Base-by-base conservation (phyloP, 345 rosid species). In the Brassica rapa region DNA sequence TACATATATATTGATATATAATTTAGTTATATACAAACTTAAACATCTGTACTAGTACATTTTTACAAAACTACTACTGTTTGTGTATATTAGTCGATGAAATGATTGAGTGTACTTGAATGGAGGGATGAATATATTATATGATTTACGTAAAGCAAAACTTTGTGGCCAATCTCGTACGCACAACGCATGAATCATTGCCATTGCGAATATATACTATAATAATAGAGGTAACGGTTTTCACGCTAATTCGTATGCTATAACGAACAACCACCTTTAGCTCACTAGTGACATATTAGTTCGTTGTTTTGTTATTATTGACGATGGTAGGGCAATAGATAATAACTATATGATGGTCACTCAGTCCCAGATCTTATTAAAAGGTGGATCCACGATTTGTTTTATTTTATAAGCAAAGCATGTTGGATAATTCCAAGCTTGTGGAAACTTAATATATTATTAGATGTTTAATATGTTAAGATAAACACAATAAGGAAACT, bases 191-290 rank as follows among this genome's bases (percentile, higher is more conserved):
- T 11, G 15, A 30, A 72, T 79, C 69, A 79, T 73, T 67, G 43
- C 65, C 65, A 61, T 15, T 79, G 8, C 5, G 6, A 3, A 71
- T 23, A 27, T 25, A 63, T 4, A 64, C 8, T 15, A 35, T 51
- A 62, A 71, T 72, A 59, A 46, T 21, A 24, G 37, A 7, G 59
- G 23, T 60, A 73, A 79, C 82, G 57, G 78, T 67, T 79, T 71
- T 79, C 3, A 56, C 70, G 82, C 74, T 61, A 66, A 61, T 67
- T 73, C 2, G 69, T 24, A 79, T 73, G 82, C 3, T 73, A 43
- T 68, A 68, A 73, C 69, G 78, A 79, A 73, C 59, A 73, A 79
- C 78, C 10, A 49, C 63, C 32, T 61, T 55, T 23, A 72, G 56
- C 30, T 43, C 14, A 23, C 73, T 67, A 62, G 15, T 72, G 78